Base-by-base conservation (phyloP, 495 filamentous ascomycete species). In the Xylaria telfairii region DNA sequence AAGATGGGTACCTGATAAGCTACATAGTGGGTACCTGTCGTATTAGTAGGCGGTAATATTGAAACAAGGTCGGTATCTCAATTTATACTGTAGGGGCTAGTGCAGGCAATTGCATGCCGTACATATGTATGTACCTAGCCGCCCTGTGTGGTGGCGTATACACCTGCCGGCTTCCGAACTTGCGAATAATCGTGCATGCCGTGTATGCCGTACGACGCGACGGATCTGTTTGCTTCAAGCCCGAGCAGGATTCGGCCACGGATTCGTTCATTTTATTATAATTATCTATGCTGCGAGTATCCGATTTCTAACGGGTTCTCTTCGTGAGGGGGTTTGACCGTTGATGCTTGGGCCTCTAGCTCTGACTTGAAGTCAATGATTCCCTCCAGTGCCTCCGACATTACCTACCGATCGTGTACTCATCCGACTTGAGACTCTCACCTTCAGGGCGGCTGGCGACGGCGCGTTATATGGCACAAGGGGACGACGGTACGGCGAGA, bases 401-500 rank as follows among this genome's bases (percentile, higher is more conserved):
- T 42, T 41, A 39, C 39, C 37, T 59, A 46, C 39, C 51, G 41
- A 46, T 59, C 65, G n/a, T 65, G 10, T 37, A 41, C 30, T 63
- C 32, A 32, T 30, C 60, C 70, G 53, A 47, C 13, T 24, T 67
- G 24, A 59, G 51, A 4, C 49, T 34, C 65, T 46, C 47, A 6
- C 42, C 64, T 41, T 67, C 37, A 34, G 72, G 69, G 53, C 56
- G 53, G 21, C 46, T 51, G 56, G 44, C 41, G 44, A 53, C 61
- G 49, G 28, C 37, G 39, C 56, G 42, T 61, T 64, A 73, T 15
- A 61, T 53, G 15, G 37, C 54, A 26, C n/a, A 47, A 39, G 59
- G 49, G n/a, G 53, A 71, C 42, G 60, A 68, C 41, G 59, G 56
- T 28, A 70, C 46, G 66, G 28, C 71, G 41, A 72, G 70, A 39